Conservation (phyloP, 2,329 filamentous ascomycete genomes). For the Trichoderma breve region DNA sequence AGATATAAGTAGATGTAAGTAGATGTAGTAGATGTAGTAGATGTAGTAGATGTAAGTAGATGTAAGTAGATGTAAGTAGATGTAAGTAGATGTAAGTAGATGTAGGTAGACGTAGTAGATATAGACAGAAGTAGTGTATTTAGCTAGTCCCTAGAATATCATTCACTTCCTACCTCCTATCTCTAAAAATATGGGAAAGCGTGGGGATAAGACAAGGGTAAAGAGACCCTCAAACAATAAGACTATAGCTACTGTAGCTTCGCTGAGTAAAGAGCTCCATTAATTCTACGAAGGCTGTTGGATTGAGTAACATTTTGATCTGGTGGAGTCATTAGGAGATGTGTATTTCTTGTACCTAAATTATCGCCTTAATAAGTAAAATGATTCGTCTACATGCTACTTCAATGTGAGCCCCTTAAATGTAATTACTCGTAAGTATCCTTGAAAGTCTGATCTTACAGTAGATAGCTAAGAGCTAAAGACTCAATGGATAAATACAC, state of each 20-base stretch:
- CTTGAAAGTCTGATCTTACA: not conserved
- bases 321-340: not conserved
- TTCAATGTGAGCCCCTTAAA: not conserved
- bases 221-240: too few species aligned
- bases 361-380: not conserved
- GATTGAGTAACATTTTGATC: not conserved
- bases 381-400: not conserved
- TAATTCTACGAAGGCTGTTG: not conserved
- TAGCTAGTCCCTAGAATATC: too few species aligned
- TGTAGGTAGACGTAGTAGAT: not conserved
- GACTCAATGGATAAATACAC: not conserved
- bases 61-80: not conserved
- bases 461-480: not conserved
- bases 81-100: not conserved
- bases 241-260: not conserved
- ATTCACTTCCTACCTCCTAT: not conserved
- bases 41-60: not conserved
- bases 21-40: not conserved
- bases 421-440: not conserved
- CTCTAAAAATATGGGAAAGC: not conserved
- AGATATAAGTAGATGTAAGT: not conserved
- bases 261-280: not conserved
- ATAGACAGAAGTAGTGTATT: not conserved
- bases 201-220: too few species aligned
- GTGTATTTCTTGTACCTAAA: not conserved